A percentile compares a stretch with the other conserved stretches of the same genome.
Conservation (phyloP, 2,329 filamentous ascomycete genomes). For the Cytospora schulzeri region DNA sequence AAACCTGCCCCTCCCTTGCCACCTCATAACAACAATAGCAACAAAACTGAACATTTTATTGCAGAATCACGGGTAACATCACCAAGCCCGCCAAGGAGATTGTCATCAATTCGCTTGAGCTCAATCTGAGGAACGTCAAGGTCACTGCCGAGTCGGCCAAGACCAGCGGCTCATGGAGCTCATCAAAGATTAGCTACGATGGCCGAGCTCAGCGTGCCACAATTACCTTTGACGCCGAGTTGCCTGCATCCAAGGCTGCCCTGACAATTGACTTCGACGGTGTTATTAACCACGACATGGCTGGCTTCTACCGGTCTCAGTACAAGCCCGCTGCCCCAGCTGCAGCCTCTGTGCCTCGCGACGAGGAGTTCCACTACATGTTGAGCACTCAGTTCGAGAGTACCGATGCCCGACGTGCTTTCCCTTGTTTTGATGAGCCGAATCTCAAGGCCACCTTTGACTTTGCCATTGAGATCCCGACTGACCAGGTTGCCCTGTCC, state of each 20-base stretch:
- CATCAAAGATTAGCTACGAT: constrained; percentile 76
- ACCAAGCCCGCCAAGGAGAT: constrained; percentile 73
- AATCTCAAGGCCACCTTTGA: constrained; percentile 97
- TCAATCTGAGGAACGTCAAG: constrained; percentile 71
- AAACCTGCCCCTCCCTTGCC: constrained; percentile 24
- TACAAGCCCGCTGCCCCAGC: constrained; percentile 81
- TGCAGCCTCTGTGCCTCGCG: constrained; percentile 75
- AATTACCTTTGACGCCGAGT: constrained; percentile 70
- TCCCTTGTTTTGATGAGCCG: constrained; percentile 98
- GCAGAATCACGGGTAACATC: constrained; percentile 74
- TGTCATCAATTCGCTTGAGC: constrained; percentile 80
- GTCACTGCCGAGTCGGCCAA: constrained; percentile 61
- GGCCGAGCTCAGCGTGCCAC: constrained; percentile 81
- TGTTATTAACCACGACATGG: constrained; percentile 89
- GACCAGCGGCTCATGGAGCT: constrained; percentile 57
- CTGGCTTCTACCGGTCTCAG: constrained; percentile 84
- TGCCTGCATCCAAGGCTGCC: constrained; percentile 69
- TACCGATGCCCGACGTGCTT: constrained; percentile 90
- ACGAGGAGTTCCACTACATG: constrained; percentile 70
- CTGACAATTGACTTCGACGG: constrained; percentile 67
- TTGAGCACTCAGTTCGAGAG: constrained; percentile 97
- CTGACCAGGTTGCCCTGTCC: constrained; percentile 84
- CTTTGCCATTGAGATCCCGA: constrained; percentile 87
- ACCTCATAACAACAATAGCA: background rate
- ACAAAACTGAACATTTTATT: constrained; percentile 6